A percentile compares a stretch with the other conserved stretches of the same genome.
Conservation (phyloP, 2,329 filamentous ascomycete species). For the Esteya vermicola region DNA sequence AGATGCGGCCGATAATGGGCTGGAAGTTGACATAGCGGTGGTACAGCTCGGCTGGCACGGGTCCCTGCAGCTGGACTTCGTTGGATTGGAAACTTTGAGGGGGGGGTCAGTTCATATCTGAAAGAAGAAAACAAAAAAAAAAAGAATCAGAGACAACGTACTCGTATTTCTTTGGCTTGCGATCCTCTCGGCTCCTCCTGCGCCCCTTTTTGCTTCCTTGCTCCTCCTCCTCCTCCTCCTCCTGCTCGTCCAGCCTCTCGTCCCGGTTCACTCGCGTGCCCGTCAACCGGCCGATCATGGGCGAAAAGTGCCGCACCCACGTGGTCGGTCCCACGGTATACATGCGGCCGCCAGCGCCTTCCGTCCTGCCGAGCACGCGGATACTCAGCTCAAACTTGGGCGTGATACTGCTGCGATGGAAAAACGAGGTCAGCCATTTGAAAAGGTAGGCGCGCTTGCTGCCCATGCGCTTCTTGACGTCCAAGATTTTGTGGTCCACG, state of each 20-base stretch:
- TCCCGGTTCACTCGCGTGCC: conserved; percentile 55
- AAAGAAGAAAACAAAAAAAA: background rate
- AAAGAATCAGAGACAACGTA: conserved; percentile 25
- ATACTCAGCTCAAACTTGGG: conserved; percentile 61
- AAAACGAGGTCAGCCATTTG: conserved; percentile 50
- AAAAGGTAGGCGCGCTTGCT: conserved; percentile 78
- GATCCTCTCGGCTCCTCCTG: no score
- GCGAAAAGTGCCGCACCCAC: conserved; percentile 77
- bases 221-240: conserved; percentile 3
- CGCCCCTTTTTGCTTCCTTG: conserved; percentile 17
- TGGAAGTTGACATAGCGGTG: conserved; percentile 90
- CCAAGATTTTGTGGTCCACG: conserved; percentile 44
- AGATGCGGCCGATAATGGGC: conserved; percentile 82
- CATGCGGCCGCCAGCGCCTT: conserved; percentile 51
- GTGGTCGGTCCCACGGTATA: conserved; percentile 66
- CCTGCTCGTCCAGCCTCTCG: conserved; percentile 34
- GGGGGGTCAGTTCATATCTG: conserved; percentile 1
- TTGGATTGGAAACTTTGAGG: conserved; percentile 76
- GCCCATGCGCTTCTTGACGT: conserved; percentile 69
- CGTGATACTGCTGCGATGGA: conserved; percentile 51
- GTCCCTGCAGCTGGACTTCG: conserved; percentile 75
- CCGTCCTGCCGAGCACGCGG: conserved; percentile 62
- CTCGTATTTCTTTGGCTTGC: conserved; percentile 67
- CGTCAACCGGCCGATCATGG: conserved; percentile 70
- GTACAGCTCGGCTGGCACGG: conserved; percentile 67